Percentiles rank a stretch among this genome's conserved stretches.
These are phyloP conservation scores for Gymnopus androsaceus DNA, from an alignment of 1,284 basidiomycete genomes.

Conservation along the genomic window DNA sequence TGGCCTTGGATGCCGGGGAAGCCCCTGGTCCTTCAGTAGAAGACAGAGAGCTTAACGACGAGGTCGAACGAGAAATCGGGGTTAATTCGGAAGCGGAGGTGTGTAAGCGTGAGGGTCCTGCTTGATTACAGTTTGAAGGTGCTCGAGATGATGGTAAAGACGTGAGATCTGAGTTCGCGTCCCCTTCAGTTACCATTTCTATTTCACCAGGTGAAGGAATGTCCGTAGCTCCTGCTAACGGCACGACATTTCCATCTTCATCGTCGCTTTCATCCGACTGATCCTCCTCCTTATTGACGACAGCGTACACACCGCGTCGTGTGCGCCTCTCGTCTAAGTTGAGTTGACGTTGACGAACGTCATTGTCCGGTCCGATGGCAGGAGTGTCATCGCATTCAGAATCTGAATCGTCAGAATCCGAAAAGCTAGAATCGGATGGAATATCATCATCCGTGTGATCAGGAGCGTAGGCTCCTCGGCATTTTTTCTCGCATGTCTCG, in stretches of 20 bases:
- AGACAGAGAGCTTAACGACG: conserved; percentile 40
- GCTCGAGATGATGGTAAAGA: conserved; percentile 44
- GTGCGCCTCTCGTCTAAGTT: conserved; percentile 75
- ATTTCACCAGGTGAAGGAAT: conserved; percentile 49
- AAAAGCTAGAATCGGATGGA: conserved; percentile 19
- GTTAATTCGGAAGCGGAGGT: conserved; percentile 26
- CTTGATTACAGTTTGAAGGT: conserved; percentile 32
- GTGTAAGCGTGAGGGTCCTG: conserved; percentile 25
- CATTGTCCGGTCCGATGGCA: conserved; percentile 37
- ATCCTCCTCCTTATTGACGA: conserved; percentile 56
- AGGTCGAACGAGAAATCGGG: conserved; percentile 35
- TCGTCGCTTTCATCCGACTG: conserved; percentile 56
- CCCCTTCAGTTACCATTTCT: conserved; percentile 54
- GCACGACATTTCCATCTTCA: conserved; percentile 46
- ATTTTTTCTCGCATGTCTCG: conserved; percentile 82
- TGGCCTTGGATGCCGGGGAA: conserved; percentile 28
- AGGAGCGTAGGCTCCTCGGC: conserved; percentile 73
- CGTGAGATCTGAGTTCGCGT: conserved; percentile 48
- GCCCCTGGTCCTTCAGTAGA: conserved; percentile 28
- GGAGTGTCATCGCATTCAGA: conserved; percentile 45
- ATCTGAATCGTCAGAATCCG: conserved; percentile 40
- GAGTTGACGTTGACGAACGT: conserved; percentile 35
- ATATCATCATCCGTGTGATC: conserved; percentile 51
- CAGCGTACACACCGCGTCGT: conserved; percentile 74
- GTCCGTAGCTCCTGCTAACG: conserved; percentile 46